Evolutionary conservation across 2,329 filamentous ascomycete species (phyloP), one percentile per base, ranked within the genome.

Genomic region (Raffaelea albimanens): DNA sequence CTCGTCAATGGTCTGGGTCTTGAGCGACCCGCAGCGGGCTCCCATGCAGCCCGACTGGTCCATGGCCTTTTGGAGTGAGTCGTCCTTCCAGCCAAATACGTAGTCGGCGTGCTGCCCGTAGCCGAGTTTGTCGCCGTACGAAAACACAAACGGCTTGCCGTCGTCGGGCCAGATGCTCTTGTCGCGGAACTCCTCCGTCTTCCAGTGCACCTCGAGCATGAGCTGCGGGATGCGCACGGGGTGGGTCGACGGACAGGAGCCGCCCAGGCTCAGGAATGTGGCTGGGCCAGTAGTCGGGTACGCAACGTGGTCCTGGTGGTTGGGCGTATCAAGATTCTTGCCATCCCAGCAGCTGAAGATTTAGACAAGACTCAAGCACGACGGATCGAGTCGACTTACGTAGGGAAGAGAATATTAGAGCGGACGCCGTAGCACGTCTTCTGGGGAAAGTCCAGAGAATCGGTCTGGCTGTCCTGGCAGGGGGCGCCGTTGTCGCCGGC

Each of bases 331-430:
- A 34, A 72, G 63, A 54, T 71, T 71, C 50, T 64, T 64, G 47
- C 70, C 70, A 50, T 73, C 69, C 70, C 71, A 73, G 62, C 71
- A 72, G 23, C 68, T 70, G 13, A 13, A 29, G 13, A 29, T 29
- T 29, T 29, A 29, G 7, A 7, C 25, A 29, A 29, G 25, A 29
- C 25, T 7, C 25, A n/a, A n/a, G n/a, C n/a, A n/a, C n/a, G n/a
- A n/a, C n/a, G n/a, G n/a, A n/a, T n/a, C n/a, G 54, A 70, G 70
- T 33, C 76, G 67, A 42, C 81, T 75, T 36, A 75, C 70, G 68
- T 71, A 0, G 69, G 69, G 59, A 72, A 73, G 11, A 65, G 63
- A 40, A 72, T 65, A 52, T 70, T 72, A 39, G 66, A 64, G 46
- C 68, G 65, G 48, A 72, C 71, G 33, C 67, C 67, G 1, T 62